phyloP scores from a whole-genome alignment of 768 basidiomycete species.

The Leccinum rimulosum region DNA sequence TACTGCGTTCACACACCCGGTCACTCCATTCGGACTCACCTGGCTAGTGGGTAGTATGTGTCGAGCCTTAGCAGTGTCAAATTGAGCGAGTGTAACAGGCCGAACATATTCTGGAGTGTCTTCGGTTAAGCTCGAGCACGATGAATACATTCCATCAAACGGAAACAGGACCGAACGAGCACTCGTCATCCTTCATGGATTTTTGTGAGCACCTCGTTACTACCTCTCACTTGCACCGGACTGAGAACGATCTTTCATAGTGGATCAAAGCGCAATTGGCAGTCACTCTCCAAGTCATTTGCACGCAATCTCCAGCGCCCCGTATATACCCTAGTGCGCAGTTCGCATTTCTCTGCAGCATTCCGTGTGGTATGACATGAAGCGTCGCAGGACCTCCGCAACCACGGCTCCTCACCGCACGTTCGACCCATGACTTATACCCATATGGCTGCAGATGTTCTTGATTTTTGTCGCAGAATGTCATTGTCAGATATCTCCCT shows the following conservation, averaged over 20 bases:
- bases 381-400: conserved; percentile 70
- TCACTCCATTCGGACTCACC: not conserved
- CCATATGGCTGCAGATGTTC: conserved; percentile 78
- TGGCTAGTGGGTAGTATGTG: conserved; percentile 4
- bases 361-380: not conserved
- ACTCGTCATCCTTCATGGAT: conserved; percentile 59
- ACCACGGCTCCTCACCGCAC: conserved; percentile 85
- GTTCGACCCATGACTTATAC: conserved; percentile 68
- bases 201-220: conserved; percentile 46
- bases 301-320: conserved; percentile 60
- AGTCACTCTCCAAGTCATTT: conserved; percentile 74
- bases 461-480: conserved; percentile 58
- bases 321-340: conserved; percentile 68
- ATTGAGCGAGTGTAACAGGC: conserved; percentile 20
- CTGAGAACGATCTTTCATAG: conserved; percentile 35
- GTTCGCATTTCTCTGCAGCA: not conserved
- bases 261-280: conserved; percentile 90
- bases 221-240: not conserved
- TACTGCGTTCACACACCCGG: not conserved
- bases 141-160: conserved; percentile 28
- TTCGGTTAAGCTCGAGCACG: conserved; percentile 32
- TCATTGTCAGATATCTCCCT: conserved; percentile 62
- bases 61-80: not conserved
- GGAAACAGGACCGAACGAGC: conserved; percentile 38
- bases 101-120: conserved; percentile 15